Base-by-base conservation (phyloP, 1,284 basidiomycete genomes). In the Austropuccinia psidii region DNA sequence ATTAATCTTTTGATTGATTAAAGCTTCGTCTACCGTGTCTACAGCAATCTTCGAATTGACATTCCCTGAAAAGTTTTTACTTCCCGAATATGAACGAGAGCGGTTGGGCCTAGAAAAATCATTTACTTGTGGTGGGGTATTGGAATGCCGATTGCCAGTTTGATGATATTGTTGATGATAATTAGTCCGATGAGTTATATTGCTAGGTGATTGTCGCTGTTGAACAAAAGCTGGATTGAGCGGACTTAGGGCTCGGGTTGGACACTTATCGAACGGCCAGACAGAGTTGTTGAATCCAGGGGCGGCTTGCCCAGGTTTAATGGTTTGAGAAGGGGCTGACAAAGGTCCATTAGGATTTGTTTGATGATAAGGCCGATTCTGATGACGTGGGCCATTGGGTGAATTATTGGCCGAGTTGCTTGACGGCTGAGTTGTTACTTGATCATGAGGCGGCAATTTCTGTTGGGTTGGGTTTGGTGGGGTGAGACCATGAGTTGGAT, bases 181-280 rank as follows among this genome's bases (percentile, higher is more conserved):
- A 29, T 50, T 39, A 19, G 29, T 52, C 7, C 35, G 65, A 33
- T 33, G 3, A 35, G 19, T 33, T 4, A 35, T 27, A 39, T 19
- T 52, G 29, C 50, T n/a, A 1, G 37, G 52, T 3, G 66, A 68
- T 17, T 55, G 37, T 4, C 35, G 31, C 15, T 54, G 52, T 7
- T n/a, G 4, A 24, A 24, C 21, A 27, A 4, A 54, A 2, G 66
- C 66, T 8, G 66, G 66, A 29, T 68, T 68, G 11, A 68, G 52
- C 6, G 66, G 66, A 29, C 66, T 68, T 17, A 68, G 29, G 19
- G 66, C 66, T 2, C 66, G 49, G 24, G 55, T 68, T 13, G 66
- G 66, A 6, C 27, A 21, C 31, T 68, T 55, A 35, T 55, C 66
- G 49, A 43, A 33, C 52, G 58, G 37, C 58, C 58, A 61, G 8